Conservation (phyloP, 2,329 filamentous ascomycete species). For the Fusarium sp. region DNA sequence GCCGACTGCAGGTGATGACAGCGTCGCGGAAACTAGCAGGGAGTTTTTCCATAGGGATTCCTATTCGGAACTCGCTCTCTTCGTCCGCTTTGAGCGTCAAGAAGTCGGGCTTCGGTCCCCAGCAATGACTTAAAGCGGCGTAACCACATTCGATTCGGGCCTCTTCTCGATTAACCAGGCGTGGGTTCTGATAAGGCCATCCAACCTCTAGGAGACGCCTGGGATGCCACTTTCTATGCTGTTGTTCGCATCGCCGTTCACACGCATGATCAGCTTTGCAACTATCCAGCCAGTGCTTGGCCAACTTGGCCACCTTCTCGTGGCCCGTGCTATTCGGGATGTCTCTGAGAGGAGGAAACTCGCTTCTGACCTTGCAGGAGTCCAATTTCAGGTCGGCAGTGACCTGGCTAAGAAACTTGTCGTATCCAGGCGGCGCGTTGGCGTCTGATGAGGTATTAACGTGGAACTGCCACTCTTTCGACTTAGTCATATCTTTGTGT, state of each 20-base stretch:
- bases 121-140: conserved; percentile 10
- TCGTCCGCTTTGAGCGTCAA: not conserved
- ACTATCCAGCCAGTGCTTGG: not conserved
- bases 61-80: not conserved
- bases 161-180: not conserved
- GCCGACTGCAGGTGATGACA: conserved; percentile 2
- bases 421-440: not conserved
- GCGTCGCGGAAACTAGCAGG: conserved; percentile 8
- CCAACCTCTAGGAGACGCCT: conserved; percentile 5
- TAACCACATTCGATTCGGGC: not conserved
- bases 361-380: not conserved
- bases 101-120: conserved; percentile 7
- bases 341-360: not conserved
- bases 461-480: not conserved
- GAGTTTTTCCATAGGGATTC: not conserved
- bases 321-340: conserved; percentile 10
- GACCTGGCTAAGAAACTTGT: not conserved
- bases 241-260: not conserved
- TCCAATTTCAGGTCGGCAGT: not conserved
- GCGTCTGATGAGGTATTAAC: not conserved
- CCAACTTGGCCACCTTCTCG: not conserved
- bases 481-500: not conserved
- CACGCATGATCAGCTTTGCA: conserved; percentile 2
- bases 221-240: not conserved
- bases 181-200: not conserved